Percentiles rank a stretch among this genome's conserved stretches.
phyloP scores from a whole-genome alignment of 2,329 filamentous ascomycete genomes.

The Zopfia rhizophila region DNA sequence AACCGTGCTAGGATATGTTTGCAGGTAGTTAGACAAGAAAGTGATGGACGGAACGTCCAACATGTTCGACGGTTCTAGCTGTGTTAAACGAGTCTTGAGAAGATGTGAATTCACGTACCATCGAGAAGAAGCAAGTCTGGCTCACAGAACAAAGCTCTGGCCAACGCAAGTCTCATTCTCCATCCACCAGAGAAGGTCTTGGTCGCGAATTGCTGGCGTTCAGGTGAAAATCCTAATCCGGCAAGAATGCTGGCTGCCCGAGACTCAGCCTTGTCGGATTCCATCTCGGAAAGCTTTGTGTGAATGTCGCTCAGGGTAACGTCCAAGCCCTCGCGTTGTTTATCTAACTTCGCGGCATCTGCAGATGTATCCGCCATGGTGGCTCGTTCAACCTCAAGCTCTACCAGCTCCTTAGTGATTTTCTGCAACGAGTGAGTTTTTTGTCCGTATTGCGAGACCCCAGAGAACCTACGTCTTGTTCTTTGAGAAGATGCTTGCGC shows the following conservation, averaged over 20 bases:
- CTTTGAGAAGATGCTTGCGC: constrained; percentile 91
- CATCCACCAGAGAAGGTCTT: constrained; percentile 99
- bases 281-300: constrained; percentile 94
- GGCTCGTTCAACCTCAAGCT: constrained; percentile 80
- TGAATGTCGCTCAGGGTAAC: constrained; percentile 92
- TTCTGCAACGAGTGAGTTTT: constrained; percentile 61
- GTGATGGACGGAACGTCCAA: constrained; percentile 99
- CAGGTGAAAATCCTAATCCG: constrained; percentile 94
- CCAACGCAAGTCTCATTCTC: constrained; percentile 97
- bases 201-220: constrained; percentile 90
- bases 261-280: constrained; percentile 97
- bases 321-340: constrained; percentile 89
- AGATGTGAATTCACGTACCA: constrained; percentile 50
- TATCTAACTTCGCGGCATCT: constrained; percentile 85
- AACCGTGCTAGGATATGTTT: constrained; percentile 92
- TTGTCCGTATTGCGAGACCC: too few relatives aligned
- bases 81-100: constrained; percentile 24
- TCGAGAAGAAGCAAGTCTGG: constrained; percentile 95
- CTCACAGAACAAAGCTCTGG: constrained; percentile 96
- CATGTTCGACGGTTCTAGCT: constrained; percentile 95
- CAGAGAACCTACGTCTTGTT: constrained; percentile 75
- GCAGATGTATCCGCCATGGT: constrained; percentile 90
- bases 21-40: constrained; percentile 95
- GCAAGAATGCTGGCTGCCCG: constrained; percentile 95
- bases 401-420: constrained; percentile 78